These are phyloP conservation scores for Oryza meyeriana DNA, from an alignment of 176 grass and related monocot species.

Conservation along the genomic window DNA sequence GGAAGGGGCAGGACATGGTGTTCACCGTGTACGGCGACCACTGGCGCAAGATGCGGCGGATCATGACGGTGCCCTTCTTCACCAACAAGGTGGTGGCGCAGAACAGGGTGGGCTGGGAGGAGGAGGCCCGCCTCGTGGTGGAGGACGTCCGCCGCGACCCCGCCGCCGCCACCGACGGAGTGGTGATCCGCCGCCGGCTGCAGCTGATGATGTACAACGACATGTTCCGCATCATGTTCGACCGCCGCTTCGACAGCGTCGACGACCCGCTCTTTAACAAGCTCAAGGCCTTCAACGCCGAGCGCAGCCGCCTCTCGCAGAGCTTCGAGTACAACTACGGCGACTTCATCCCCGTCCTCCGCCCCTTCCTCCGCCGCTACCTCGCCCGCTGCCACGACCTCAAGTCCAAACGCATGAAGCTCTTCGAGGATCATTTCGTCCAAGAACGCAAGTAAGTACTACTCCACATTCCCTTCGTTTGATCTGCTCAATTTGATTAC, in stretches of 20 bases:
- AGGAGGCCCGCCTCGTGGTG: constrained; percentile 73
- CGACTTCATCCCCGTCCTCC: constrained; percentile 88
- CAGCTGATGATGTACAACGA: constrained; percentile 99
- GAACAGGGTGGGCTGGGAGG: constrained; percentile 79
- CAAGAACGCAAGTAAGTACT: constrained; percentile 69
- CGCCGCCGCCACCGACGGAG: constrained; percentile 40
- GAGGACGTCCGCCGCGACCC: constrained; percentile 61
- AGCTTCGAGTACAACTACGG: constrained; percentile 99
- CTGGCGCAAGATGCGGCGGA: constrained; percentile 98
- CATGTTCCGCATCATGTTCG: constrained; percentile 99
- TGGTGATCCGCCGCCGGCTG: constrained; percentile 57
- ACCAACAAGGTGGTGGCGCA: constrained; percentile 86
- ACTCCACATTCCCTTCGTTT: neutral
- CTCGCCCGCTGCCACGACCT: constrained; percentile 69
- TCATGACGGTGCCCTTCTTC: constrained; percentile 97
- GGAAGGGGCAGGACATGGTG: constrained; percentile 85
- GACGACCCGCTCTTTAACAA: constrained; percentile 78
- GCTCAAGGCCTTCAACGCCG: constrained; percentile 77
- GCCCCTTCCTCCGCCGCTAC: constrained; percentile 76
- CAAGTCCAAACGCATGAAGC: constrained; percentile 65
- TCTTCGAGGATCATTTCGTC: constrained; percentile 86
- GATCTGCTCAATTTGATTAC: neutral
- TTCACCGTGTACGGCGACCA: constrained; percentile 96
- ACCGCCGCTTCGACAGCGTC: constrained; percentile 63
- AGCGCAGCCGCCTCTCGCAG: constrained; percentile 73